Percentiles rank a stretch among this genome's conserved stretches.
Conservation (phyloP, 208 protist species). For the Leishmania tarentolae region DNA sequence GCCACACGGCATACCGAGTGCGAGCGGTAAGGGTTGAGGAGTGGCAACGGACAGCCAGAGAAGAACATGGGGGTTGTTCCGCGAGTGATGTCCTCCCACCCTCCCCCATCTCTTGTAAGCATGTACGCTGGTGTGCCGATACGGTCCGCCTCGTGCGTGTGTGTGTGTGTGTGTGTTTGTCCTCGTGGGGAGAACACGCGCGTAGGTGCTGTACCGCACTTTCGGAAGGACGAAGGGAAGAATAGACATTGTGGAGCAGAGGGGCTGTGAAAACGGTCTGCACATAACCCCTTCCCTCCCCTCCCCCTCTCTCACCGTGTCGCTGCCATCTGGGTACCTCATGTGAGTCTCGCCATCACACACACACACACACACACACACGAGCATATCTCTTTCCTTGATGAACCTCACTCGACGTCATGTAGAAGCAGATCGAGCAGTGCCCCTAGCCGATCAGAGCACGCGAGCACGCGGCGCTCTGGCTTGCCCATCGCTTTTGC, state of each 20-base stretch:
- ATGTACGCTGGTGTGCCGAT: neutral
- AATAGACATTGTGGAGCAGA: neutral
- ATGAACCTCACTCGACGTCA: conserved; percentile 19
- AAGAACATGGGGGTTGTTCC: neutral
- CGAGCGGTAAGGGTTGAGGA: neutral
- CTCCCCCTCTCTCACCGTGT: neutral
- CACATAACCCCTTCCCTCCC: neutral
- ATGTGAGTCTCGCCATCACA: neutral
- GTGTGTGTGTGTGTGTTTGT: neutral
- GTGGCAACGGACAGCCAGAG: neutral
- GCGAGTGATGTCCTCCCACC: neutral
- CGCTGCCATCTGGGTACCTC: neutral
- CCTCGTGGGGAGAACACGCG: neutral
- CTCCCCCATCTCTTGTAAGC: neutral
- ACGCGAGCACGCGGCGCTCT: conserved; percentile 31
- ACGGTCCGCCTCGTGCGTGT: neutral
- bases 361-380: neutral
- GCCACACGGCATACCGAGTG: neutral
- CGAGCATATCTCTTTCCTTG: neutral
- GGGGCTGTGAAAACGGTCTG: neutral
- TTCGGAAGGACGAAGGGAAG: neutral
- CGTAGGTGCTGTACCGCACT: neutral
- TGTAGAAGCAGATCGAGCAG: conserved; percentile 44
- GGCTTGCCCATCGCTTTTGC: conserved; percentile 50
- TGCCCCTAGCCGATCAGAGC: conserved; percentile 43